A percentile compares a stretch with the other conserved stretches of the same genome.
Evolutionary conservation across 1,284 basidiomycete genomes (phyloP).

Genomic region (Ganoderma meredithae): DNA sequence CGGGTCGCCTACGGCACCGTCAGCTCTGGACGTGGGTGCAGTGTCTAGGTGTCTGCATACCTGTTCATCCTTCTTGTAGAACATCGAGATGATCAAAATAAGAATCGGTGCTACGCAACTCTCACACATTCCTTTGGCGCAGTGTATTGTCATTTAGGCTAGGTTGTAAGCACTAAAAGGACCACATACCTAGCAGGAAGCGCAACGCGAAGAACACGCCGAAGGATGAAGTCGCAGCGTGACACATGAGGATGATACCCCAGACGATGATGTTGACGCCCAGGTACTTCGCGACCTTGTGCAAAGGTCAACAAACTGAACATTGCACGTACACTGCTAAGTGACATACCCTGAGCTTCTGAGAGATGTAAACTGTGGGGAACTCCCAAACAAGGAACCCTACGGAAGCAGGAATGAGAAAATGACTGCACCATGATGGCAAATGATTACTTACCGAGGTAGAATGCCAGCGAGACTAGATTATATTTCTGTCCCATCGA

Average conservation of each 20-base stretch:
- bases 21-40: not conserved
- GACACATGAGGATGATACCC: constrained; percentile 68
- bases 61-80: constrained; percentile 76
- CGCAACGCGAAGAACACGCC: constrained; percentile 68
- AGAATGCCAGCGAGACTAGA: constrained; percentile 71
- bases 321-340: not conserved
- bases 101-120: constrained; percentile 69
- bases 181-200: constrained; percentile 60
- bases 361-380: constrained; percentile 70
- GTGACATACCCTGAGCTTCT: constrained; percentile 42
- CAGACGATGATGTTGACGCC: constrained; percentile 68
- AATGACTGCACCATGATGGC: not conserved
- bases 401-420: constrained; percentile 29
- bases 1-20: constrained; percentile 52
- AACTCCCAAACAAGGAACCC: constrained; percentile 71
- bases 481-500: constrained; percentile 59
- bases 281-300: constrained; percentile 66
- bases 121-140: constrained; percentile 65
- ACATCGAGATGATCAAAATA: constrained; percentile 71
- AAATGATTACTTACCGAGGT: constrained; percentile 52
- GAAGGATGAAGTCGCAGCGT: constrained; percentile 63
- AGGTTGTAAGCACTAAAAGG: not conserved
- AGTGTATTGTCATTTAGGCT: not conserved
- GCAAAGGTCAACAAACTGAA: not conserved
- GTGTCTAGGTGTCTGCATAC: constrained; percentile 37